Percentiles rank a stretch among this genome's conserved stretches.
These are phyloP conservation scores for Solanum medicagineum DNA, from an alignment of 257 asterid species.

Conservation along the genomic window DNA sequence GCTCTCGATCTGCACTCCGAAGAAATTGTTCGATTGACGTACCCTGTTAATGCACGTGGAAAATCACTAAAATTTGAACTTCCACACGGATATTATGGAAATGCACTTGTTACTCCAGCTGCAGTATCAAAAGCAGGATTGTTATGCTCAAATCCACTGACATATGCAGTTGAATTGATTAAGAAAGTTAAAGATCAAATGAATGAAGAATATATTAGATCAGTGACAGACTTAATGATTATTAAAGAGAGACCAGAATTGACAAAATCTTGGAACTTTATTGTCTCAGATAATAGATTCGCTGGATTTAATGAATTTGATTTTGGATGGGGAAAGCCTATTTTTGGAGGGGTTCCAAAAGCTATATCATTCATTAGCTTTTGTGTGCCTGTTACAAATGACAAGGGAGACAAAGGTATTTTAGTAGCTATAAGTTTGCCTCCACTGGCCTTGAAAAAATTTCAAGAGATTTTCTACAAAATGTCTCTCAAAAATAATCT, in stretches of 20 bases:
- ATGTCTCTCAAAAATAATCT: background rate
- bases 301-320: background rate
- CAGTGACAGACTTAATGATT: constrained; percentile 2
- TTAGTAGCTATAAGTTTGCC: background rate
- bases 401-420: background rate
- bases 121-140: background rate
- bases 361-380: background rate
- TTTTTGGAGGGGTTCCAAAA: background rate
- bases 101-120: constrained; percentile 1
- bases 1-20: background rate
- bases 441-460: background rate
- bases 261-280: background rate
- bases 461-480: background rate
- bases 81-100: constrained; percentile 7
- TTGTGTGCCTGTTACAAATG: background rate
- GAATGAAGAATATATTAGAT: constrained; percentile 1
- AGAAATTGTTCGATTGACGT: background rate
- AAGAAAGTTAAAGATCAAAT: background rate
- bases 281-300: background rate
- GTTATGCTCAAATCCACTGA: background rate
- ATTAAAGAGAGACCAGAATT: background rate
- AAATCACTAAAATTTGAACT: background rate
- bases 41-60: background rate
- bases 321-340: constrained; percentile 1
- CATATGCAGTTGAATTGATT: background rate